phyloP scores from a whole-genome alignment of 305 asterid species.

The Fraxinus baroniana region DNA sequence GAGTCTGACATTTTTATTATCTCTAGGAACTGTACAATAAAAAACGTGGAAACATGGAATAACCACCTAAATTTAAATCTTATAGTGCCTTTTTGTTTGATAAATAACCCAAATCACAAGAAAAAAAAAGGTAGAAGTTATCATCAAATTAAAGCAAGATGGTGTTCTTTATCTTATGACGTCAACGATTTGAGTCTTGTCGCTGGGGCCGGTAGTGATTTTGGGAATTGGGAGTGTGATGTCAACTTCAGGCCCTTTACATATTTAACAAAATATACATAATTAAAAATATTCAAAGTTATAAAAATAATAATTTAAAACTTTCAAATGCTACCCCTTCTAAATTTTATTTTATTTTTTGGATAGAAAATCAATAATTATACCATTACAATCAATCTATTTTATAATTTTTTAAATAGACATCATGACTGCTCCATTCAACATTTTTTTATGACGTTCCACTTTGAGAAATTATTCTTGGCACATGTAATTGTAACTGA shows the following conservation, averaged over 20 bases:
- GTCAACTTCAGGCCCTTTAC: background rate
- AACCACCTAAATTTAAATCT: background rate
- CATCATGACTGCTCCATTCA: background rate
- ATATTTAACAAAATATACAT: no score
- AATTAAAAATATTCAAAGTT: no score
- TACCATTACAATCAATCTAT: background rate
- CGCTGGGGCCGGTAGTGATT: background rate
- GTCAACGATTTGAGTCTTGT: background rate
- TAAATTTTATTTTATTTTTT: no score
- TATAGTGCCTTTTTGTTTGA: background rate
- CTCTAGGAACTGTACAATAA: background rate
- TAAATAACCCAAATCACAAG: background rate
- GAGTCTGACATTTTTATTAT: background rate
- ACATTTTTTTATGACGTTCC: background rate
- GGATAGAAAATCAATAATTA: background rate
- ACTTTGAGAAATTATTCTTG: background rate
- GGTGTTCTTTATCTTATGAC: background rate
- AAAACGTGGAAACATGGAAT: conserved; percentile 1
- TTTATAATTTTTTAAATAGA: no score
- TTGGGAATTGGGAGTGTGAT: background rate
- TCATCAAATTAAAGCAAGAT: background rate
- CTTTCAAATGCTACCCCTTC: background rate
- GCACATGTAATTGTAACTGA: background rate
- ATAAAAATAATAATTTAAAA: no score
- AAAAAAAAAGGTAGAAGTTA: background rate